Percentiles rank a stretch among this genome's conserved stretches.
Evolutionary conservation across 768 basidiomycete species (phyloP).

Genomic region (Amanita subjunquillea): DNA sequence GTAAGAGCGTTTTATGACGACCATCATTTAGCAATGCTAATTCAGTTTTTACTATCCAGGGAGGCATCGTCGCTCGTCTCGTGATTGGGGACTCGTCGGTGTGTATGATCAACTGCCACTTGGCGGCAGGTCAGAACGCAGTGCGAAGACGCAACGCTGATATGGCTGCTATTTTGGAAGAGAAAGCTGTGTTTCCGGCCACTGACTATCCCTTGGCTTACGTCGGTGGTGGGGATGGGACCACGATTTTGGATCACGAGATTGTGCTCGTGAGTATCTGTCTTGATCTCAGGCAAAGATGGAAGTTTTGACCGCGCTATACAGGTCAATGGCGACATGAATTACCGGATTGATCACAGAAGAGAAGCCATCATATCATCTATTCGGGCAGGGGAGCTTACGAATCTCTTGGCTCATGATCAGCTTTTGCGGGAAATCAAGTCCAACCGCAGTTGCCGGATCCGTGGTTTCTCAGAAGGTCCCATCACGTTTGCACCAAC

Average conservation of each 20-base stretch:
- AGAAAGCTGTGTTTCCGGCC: slow-evolving; percentile 55
- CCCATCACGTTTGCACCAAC: slow-evolving; percentile 80
- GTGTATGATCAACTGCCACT: slow-evolving; percentile 94
- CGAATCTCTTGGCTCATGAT: slow-evolving; percentile 63
- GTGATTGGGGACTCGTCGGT: slow-evolving; percentile 87
- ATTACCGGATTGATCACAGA: slow-evolving; percentile 93
- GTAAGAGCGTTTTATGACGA: slow-evolving; percentile 27
- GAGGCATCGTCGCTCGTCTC: slow-evolving; percentile 84
- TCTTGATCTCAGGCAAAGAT: background rate
- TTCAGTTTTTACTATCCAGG: slow-evolving; percentile 30
- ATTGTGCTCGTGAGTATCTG: slow-evolving; percentile 65
- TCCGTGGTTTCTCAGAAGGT: slow-evolving; percentile 77
- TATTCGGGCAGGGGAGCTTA: slow-evolving; percentile 56
- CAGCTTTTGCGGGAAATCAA: slow-evolving; percentile 87
- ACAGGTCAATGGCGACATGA: slow-evolving; percentile 88
- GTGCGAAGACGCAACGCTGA: slow-evolving; percentile 80
- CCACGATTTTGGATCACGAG: slow-evolving; percentile 92
- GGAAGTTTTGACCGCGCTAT: background rate
- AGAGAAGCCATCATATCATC: slow-evolving; percentile 72
- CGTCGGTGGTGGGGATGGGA: slow-evolving; percentile 86
- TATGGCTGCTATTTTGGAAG: slow-evolving; percentile 79
- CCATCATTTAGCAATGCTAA: background rate
- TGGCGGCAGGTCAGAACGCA: slow-evolving; percentile 89
- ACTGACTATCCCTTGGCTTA: slow-evolving; percentile 55
- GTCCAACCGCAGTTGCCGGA: slow-evolving; percentile 76